Percentiles rank a stretch among this genome's conserved stretches.
phyloP scores from a whole-genome alignment of 2,329 filamentous ascomycete species.

The Colletotrichum falcatum region DNA sequence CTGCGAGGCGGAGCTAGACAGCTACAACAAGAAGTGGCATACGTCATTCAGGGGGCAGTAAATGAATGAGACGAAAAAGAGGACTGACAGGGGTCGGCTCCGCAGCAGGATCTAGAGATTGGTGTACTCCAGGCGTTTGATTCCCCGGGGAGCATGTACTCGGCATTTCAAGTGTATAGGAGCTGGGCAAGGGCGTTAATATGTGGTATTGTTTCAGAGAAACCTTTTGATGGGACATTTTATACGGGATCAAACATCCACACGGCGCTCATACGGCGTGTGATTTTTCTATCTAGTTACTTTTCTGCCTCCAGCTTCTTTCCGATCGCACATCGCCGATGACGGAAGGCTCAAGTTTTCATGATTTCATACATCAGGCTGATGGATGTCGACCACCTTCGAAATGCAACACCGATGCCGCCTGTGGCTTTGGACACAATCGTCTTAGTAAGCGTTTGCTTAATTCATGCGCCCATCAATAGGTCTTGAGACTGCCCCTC shows the following conservation, averaged over 20 bases:
- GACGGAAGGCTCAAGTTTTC: constrained; percentile 14
- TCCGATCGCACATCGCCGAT: constrained; percentile 27
- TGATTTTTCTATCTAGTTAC: constrained; percentile 1
- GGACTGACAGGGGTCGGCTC: not conserved
- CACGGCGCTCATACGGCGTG: constrained; percentile 7
- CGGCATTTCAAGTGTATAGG: constrained; percentile 30
- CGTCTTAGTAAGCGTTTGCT: not conserved
- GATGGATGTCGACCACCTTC: constrained; percentile 21
- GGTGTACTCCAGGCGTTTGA: constrained; percentile 33
- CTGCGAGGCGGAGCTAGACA: constrained; percentile 78
- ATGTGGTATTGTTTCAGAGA: constrained; percentile 21
- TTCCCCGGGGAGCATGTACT: constrained; percentile 32
- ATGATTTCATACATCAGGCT: constrained; percentile 25
- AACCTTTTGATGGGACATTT: constrained; percentile 25
- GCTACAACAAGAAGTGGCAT: constrained; percentile 62
- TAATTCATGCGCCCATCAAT: not conserved
- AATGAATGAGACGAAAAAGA: constrained; percentile 53
- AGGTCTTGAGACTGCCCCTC: not conserved
- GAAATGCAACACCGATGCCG: not conserved
- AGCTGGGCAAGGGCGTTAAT: constrained; percentile 40
- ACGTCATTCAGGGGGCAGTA: constrained; percentile 54
- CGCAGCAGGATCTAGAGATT: constrained; percentile 12
- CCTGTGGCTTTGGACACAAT: not conserved
- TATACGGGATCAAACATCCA: constrained; percentile 18
- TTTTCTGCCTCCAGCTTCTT: not conserved